Evolutionary conservation across 2,329 filamentous ascomycete species (phyloP).

Genomic region (Fusarium coffeatum): DNA sequence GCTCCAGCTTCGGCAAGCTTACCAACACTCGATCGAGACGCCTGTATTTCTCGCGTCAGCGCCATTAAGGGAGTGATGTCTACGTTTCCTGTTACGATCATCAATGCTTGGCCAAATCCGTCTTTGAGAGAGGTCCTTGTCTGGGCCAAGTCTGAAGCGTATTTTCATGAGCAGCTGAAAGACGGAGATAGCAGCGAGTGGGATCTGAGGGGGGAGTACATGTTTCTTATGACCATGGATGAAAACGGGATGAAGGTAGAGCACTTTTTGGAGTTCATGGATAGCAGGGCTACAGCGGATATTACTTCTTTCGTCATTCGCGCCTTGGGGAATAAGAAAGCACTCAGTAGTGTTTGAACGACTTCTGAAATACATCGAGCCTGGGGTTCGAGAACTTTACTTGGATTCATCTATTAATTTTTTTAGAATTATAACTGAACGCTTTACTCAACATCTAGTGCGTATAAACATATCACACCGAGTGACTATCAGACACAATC

Average conservation of each 20-base stretch:
- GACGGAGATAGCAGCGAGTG: not conserved
- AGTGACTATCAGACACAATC: not conserved
- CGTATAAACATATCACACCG: not conserved
- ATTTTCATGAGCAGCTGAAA: not conserved
- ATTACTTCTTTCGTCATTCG: not conserved
- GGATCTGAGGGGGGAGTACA: not conserved
- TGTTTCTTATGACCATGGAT: not conserved
- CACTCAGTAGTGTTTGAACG: fast-evolving
- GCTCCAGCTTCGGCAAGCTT: not conserved
- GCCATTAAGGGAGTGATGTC: not conserved
- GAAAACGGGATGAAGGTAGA: not conserved
- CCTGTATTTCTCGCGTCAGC: not conserved
- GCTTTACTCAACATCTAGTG: not conserved
- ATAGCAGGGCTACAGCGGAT: not conserved
- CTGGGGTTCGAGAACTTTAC: no score
- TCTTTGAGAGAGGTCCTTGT: not conserved
- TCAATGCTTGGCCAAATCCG: not conserved
- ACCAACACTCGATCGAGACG: not conserved
- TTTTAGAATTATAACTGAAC: not conserved
- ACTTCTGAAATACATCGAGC: no score
- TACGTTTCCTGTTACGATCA: not conserved
- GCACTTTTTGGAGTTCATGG: not conserved
- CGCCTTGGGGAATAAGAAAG: not conserved
- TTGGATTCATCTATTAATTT: no score
- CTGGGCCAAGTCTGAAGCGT: not conserved